A percentile compares a stretch with the other conserved stretches of the same genome.
Conservation (phyloP, 2,329 filamentous ascomycete genomes). For the Chrysoporthe puriensis region DNA sequence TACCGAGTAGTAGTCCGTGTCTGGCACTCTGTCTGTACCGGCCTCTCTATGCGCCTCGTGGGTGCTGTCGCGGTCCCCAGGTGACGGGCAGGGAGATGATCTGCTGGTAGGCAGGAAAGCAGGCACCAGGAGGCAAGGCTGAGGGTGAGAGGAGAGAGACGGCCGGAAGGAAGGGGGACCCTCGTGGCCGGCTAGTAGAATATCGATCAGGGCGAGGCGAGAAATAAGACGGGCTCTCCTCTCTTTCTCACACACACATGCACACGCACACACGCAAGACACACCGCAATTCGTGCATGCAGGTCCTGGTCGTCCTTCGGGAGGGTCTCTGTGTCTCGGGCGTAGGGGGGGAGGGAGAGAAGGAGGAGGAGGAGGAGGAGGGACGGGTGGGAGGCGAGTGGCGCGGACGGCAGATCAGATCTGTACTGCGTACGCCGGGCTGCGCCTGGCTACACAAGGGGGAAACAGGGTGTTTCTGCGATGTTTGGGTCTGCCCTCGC, state of each 20-base stretch:
- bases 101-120: background rate
- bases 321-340: background rate
- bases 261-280: background rate
- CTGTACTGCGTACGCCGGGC: background rate
- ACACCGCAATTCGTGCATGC: background rate
- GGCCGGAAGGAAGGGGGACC: background rate
- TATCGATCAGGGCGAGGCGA: background rate
- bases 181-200: background rate
- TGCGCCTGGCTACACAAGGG: background rate
- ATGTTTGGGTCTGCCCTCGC: constrained; percentile 1
- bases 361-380: background rate
- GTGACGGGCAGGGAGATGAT: background rate
- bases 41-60: background rate
- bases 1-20: background rate
- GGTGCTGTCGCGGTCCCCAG: too few species aligned
- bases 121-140: background rate
- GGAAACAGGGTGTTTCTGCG: constrained; percentile 4
- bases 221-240: background rate
- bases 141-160: background rate
- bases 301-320: background rate
- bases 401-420: constrained; percentile 9
- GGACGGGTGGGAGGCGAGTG: background rate
- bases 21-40: background rate
- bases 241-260: background rate
- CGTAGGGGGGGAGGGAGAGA: background rate